Evolutionary conservation across 495 filamentous ascomycete genomes (phyloP).

Genomic region (Podospora fimiseda): DNA sequence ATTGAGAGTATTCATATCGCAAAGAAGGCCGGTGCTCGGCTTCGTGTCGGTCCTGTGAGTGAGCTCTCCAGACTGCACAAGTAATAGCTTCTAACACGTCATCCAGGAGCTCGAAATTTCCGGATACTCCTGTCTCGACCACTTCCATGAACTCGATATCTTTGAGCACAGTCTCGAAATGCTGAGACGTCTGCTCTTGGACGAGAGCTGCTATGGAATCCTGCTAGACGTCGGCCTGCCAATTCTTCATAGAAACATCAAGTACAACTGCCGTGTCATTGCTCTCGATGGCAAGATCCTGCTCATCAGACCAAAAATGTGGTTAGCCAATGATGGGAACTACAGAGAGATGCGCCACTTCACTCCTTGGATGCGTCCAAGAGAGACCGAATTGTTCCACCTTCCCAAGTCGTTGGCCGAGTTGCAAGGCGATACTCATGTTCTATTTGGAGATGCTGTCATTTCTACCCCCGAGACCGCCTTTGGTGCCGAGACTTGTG

Average conservation of each 20-base stretch:
- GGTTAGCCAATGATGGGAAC: conserved; percentile 73
- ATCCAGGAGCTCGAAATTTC: conserved; percentile 34
- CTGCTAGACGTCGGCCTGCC: conserved; percentile 73
- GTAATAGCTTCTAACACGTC: not conserved
- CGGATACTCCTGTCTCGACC: conserved; percentile 60
- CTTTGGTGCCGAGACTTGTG: conserved; percentile 69
- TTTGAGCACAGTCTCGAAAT: conserved; percentile 70
- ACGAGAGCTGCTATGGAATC: conserved; percentile 65
- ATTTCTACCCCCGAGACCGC: conserved; percentile 66
- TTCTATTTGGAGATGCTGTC: conserved; percentile 71
- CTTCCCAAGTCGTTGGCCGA: conserved; percentile 59
- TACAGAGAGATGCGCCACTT: conserved; percentile 66
- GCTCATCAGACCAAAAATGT: conserved; percentile 76
- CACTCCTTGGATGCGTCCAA: conserved; percentile 37
- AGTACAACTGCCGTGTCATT: conserved; percentile 66
- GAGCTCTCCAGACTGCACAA: not conserved
- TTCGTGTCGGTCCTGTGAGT: conserved; percentile 62
- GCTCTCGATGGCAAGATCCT: conserved; percentile 60
- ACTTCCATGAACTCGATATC: conserved; percentile 57
- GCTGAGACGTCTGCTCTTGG: conserved; percentile 56
- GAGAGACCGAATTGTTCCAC: conserved; percentile 62
- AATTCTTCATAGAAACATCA: conserved; percentile 57
- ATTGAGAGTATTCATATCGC: conserved; percentile 67
- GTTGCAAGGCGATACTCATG: conserved; percentile 52
- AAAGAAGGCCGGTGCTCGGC: conserved; percentile 61